Evolutionary conservation across 2,329 filamentous ascomycete species (phyloP).

Genomic region (Stachybotrys echinatus): DNA sequence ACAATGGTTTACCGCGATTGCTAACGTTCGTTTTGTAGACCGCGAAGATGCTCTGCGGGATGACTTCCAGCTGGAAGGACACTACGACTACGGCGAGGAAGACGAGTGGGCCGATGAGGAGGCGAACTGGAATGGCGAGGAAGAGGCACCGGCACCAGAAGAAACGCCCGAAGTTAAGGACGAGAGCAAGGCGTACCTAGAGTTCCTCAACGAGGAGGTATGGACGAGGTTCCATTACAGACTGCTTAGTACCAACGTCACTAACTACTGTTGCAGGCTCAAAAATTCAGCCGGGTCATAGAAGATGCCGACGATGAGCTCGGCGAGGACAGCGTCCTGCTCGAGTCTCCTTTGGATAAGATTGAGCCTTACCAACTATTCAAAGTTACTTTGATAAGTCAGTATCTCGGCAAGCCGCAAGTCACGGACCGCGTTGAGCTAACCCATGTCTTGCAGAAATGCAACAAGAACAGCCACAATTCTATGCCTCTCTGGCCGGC

Average conservation of each 20-base stretch:
- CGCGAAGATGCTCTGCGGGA: conserved; percentile 90
- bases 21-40: conserved; percentile 39
- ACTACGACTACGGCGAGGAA: conserved; percentile 62
- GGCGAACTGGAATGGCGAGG: conserved; percentile 71
- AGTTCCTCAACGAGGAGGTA: conserved; percentile 91
- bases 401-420: conserved; percentile 28
- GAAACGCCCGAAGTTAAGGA: conserved; percentile 67
- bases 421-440: neutral
- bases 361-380: conserved; percentile 92
- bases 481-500: conserved; percentile 76
- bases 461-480: conserved; percentile 84
- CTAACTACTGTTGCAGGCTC: conserved; percentile 52
- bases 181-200: conserved; percentile 89
- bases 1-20: too few relatives aligned
- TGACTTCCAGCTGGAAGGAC: conserved; percentile 68
- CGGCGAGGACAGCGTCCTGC: conserved; percentile 83
- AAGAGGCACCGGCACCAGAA: conserved; percentile 64
- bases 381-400: conserved; percentile 76
- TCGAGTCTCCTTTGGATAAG: conserved; percentile 93
- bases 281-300: conserved; percentile 71
- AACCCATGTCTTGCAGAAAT: conserved; percentile 51
- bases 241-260: neutral
- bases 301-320: conserved; percentile 77
- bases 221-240: conserved; percentile 15
- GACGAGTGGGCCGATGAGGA: conserved; percentile 83